Percentiles rank a stretch among this genome's conserved stretches.
phyloP scores from a whole-genome alignment of 129 eudicot species.

The Mikania micrantha region DNA sequence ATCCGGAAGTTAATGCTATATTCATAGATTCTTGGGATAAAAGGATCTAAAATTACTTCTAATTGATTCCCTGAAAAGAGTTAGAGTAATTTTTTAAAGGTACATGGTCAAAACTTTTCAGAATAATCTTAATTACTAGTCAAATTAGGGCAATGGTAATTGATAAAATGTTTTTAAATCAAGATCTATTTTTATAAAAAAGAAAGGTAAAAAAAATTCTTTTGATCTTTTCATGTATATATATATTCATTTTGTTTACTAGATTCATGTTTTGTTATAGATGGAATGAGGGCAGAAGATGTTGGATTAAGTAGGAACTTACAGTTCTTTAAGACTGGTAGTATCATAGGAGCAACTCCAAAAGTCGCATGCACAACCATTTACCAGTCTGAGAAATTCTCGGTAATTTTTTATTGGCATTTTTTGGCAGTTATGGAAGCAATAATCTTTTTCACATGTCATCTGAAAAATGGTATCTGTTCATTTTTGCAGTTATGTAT shows the following conservation, averaged over 20 bases:
- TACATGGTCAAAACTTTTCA: neutral
- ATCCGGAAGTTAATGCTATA: neutral
- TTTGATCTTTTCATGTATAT: neutral
- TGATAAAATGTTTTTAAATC: neutral
- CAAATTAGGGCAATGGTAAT: neutral
- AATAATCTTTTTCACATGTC: neutral
- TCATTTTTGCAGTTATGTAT: constrained; percentile 46
- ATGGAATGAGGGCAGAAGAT: constrained; percentile 65
- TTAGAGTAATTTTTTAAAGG: neutral
- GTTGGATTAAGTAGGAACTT: constrained; percentile 53
- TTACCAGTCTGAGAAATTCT: constrained; percentile 44
- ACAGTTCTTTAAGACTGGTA: constrained; percentile 46
- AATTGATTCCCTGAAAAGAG: neutral
- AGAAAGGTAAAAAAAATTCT: too few relatives aligned
- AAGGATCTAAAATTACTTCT: neutral
- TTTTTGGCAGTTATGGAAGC: neutral
- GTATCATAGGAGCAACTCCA: constrained; percentile 32
- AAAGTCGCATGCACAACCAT: constrained; percentile 48
- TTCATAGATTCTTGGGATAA: neutral
- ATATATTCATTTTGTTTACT: neutral
- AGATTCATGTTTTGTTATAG: constrained; percentile 31
- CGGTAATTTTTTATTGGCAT: constrained; percentile 32
- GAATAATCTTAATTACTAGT: neutral
- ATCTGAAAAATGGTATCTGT: neutral
- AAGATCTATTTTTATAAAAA: neutral